Evolutionary conservation across 2,329 filamentous ascomycete species (phyloP), one percentile per base, ranked within the genome.

Genomic region (Alternaria gansuensis): DNA sequence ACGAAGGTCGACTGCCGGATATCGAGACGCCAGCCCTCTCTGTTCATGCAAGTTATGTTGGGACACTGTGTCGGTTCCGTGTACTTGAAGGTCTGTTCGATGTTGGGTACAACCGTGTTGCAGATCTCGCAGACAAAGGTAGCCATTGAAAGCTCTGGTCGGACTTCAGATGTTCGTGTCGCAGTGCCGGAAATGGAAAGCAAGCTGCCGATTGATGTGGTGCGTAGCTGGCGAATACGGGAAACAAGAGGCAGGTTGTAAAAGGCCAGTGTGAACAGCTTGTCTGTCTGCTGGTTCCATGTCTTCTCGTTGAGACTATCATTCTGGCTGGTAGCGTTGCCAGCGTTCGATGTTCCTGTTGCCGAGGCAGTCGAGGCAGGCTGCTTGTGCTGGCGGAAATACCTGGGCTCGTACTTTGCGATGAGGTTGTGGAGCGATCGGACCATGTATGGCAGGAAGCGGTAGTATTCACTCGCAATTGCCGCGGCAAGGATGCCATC

Each of bases 31-130:
- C 95, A 99, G n/a, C 91, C 92, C 58, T 89, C 82, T 26, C 95
- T 89, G 80, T 99, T 99, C 70, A 89, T 89, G 76, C 95, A 99
- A 6, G 86, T 90, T 26, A 82, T 77, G 74, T 98, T 98, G 9
- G 95, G 94, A 69, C 95, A 99, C 80, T 97, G 92, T 3, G 93
- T 94, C 0, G 95, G 95, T 75, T 99, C 95, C 0, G 94, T 97
- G 79, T 97, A 99, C 73, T 93, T 88, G 81, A 99, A 99, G 0
- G 92, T 97, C 80, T 99, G 95, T 79, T 99, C 95, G 28, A 99
- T 89, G 74, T 97, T 96, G 36, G 91, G 89, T 5, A 97, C 87
- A 1, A 93, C 88, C 3, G 88, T 89, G 65, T 91, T 90, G 81
- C 95, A 99, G 46, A 85, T 87, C 76, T 97, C 91, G 78, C 95